Conservation (phyloP, 2,329 filamentous ascomycete species). For the Curvularia sp. region DNA sequence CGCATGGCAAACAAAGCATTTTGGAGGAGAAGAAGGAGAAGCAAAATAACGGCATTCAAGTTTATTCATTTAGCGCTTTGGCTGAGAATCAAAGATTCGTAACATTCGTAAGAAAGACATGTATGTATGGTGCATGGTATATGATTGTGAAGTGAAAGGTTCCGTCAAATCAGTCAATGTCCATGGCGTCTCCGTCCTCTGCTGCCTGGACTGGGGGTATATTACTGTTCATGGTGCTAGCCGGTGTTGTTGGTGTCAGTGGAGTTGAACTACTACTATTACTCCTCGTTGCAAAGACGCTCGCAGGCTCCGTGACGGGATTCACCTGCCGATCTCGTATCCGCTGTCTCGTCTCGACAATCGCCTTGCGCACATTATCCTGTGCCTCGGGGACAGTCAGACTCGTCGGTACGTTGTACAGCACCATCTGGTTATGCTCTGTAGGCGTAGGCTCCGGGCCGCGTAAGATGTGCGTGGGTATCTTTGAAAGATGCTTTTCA, state of each 20-base stretch:
- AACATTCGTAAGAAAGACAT: neutral
- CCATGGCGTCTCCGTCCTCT: slow-evolving; percentile 68
- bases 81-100: neutral
- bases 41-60: neutral
- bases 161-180: slow-evolving; percentile 59
- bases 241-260: neutral
- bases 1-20: too few species aligned
- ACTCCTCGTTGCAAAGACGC: slow-evolving; percentile 2
- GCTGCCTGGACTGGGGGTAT: slow-evolving; percentile 16
- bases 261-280: neutral
- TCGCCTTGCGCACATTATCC: slow-evolving; percentile 77
- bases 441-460: slow-evolving; percentile 52
- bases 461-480: slow-evolving; percentile 72
- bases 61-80: neutral
- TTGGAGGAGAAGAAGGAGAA: too few species aligned
- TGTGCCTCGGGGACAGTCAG: slow-evolving; percentile 77
- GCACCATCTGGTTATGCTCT: slow-evolving; percentile 71
- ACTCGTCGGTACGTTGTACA: slow-evolving; percentile 81
- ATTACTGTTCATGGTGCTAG: slow-evolving; percentile 3
- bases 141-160: neutral
- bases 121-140: neutral
- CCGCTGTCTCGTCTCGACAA: slow-evolving; percentile 77
- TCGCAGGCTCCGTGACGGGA: slow-evolving; percentile 44
- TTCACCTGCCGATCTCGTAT: slow-evolving; percentile 65
- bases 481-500: slow-evolving; percentile 76